These are phyloP conservation scores for Salicornia ramosissima DNA, from an alignment of 148 eudicot genomes.

Conservation along the genomic window DNA sequence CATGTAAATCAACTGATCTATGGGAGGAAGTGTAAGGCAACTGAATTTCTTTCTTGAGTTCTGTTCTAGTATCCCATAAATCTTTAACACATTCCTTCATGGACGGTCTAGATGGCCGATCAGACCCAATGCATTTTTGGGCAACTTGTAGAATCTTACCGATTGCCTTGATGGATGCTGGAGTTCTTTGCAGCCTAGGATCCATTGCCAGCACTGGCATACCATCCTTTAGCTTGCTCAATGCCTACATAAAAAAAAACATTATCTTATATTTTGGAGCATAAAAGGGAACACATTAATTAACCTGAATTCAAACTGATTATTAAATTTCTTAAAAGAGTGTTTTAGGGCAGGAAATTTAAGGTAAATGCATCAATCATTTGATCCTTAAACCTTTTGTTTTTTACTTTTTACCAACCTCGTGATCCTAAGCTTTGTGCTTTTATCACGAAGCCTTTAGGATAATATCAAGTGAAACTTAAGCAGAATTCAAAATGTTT, in stretches of 20 bases:
- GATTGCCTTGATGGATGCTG: conserved; percentile 48
- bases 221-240: conserved; percentile 50
- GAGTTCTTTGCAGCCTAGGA: conserved; percentile 50
- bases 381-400: not conserved
- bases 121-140: conserved; percentile 41
- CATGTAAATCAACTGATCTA: conserved; percentile 38
- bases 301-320: not conserved
- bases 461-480: conserved; percentile 8
- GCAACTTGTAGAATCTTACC: conserved; percentile 56
- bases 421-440: no score
- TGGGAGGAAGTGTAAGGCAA: conserved; percentile 18
- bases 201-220: conserved; percentile 64
- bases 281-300: not conserved
- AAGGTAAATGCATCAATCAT: not conserved
- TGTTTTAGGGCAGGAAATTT: not conserved
- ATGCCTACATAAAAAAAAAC: conserved; percentile 39
- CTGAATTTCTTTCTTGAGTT: conserved; percentile 30
- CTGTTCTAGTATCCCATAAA: conserved; percentile 61
- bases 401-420: not conserved
- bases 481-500: not conserved
- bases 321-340: not conserved
- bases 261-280: not conserved
- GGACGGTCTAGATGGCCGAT: conserved; percentile 51
- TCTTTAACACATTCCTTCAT: conserved; percentile 68
- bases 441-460: no score